phyloP scores from a whole-genome alignment of 2,329 filamentous ascomycete genomes.

The Domatiomyces catenatus region DNA sequence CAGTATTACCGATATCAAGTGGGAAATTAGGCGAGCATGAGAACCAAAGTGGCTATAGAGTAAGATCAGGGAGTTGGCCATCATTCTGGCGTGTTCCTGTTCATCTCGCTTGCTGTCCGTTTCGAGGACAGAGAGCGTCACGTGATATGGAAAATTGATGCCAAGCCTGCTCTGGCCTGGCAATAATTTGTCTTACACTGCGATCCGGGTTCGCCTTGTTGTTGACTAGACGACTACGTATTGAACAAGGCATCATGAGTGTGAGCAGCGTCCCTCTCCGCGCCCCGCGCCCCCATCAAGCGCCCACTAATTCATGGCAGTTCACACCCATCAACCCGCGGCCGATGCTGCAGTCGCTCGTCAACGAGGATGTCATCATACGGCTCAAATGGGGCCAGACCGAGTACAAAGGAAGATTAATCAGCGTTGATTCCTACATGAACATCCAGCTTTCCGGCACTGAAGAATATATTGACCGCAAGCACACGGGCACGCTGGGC shows the following conservation, averaged over 20 bases:
- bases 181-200: not conserved
- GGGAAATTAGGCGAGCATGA: conserved; percentile 63
- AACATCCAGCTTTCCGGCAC: conserved; percentile 86
- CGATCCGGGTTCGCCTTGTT: not conserved
- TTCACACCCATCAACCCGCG: conserved; percentile 94
- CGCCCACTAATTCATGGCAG: conserved; percentile 25
- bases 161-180: not conserved
- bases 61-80: not conserved
- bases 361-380: conserved; percentile 80
- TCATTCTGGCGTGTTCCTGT: not conserved
- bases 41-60: not conserved
- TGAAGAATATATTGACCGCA: conserved; percentile 80
- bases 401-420: conserved; percentile 87
- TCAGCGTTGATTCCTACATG: conserved; percentile 97
- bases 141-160: not conserved
- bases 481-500: conserved; percentile 69
- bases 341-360: conserved; percentile 87
- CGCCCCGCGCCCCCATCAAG: not conserved
- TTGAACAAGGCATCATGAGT: conserved; percentile 22
- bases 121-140: not conserved
- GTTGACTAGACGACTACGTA: not conserved
- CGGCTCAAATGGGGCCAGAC: conserved; percentile 96
- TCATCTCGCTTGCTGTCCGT: not conserved
- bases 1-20: conserved; percentile 75
- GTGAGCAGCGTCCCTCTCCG: conserved; percentile 16